Base-by-base conservation (phyloP, 768 basidiomycete species). In the Boletus subcaerulescens region DNA sequence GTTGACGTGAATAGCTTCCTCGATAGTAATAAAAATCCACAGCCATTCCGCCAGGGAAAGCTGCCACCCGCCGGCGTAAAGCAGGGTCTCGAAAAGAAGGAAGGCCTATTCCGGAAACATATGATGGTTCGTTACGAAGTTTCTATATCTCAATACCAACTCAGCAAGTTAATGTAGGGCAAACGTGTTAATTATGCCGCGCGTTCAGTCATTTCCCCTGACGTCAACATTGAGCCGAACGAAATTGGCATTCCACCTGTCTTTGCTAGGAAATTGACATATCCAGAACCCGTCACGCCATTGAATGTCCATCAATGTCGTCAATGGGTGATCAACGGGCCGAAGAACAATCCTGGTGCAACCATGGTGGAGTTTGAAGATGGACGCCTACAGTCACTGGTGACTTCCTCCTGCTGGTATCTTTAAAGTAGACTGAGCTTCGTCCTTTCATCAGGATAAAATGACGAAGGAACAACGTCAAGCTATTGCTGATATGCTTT, bases 181-280 rank as follows among this genome's bases (percentile, higher is more conserved):
- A 99, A 99, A 78, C 94, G 97, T 66, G 97, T 99, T 57, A 98
- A 99, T 72, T 97, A 96, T 70, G 95, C 97, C 40, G 97, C 97
- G 20, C 94, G 97, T 59, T 99, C 97, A n/a, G 97, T 99, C 67
- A 99, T 99, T 61, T 99, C 97, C 17, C 97, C 97, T 12, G 97
- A 99, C 67, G 91, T 98, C 64, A 98, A 98, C 72, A 98, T 99
- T 61, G 97, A 99, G 72, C 92, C 97, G 31, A 95, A 92, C 69
- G 97, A 99, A 72, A 99, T 99, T 52, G 97, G 97, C 39, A 85
- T 99, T 26, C 97, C 97, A 7, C 97, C 97, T 31, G 90, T 98
- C 47, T 99, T 99, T 69, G 97, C 97, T 2, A 83, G 87, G 64
- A 98, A 97, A 68, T 76, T 99, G 66, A 99, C 97, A 5, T 99